Evolutionary conservation across 495 filamentous ascomycete species (phyloP).

Genomic region (Aspergillus nidulans): DNA sequence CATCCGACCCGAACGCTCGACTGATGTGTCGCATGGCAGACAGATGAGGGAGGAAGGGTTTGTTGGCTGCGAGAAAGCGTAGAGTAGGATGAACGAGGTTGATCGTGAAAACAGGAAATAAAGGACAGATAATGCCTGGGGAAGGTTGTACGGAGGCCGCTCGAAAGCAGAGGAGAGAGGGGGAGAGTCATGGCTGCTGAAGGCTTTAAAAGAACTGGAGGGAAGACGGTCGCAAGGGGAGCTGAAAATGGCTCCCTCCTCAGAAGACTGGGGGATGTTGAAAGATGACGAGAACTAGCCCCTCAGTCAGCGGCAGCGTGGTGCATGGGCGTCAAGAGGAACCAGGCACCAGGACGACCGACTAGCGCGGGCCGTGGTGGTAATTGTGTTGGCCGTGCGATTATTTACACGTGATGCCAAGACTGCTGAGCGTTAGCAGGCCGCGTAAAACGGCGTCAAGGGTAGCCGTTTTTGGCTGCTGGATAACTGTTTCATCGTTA

Average conservation of each 20-base stretch:
- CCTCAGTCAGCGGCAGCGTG: not conserved
- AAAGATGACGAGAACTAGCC: not conserved
- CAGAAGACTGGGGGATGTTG: not conserved
- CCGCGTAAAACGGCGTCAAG: not conserved
- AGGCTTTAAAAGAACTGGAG: not conserved
- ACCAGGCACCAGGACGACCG: too few relatives aligned
- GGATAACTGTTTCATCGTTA: constrained; percentile 3
- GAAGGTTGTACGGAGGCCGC: not conserved
- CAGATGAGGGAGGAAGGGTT: not conserved
- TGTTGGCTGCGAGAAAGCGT: not conserved
- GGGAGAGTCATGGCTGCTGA: not conserved
- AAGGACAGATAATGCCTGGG: not conserved
- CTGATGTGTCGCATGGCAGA: not conserved
- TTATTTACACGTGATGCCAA: not conserved
- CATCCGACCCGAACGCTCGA: not conserved
- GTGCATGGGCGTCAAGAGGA: too few relatives aligned
- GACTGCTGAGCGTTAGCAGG: not conserved
- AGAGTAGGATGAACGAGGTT: not conserved
- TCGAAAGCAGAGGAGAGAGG: not conserved
- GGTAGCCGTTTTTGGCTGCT: not conserved
- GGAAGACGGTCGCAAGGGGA: not conserved
- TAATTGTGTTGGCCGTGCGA: not conserved
- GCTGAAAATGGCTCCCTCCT: not conserved
- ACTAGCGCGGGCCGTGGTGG: not conserved
- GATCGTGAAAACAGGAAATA: not conserved